phyloP scores from a whole-genome alignment of 495 filamentous ascomycete species.

The Aspergillus homomorphus region DNA sequence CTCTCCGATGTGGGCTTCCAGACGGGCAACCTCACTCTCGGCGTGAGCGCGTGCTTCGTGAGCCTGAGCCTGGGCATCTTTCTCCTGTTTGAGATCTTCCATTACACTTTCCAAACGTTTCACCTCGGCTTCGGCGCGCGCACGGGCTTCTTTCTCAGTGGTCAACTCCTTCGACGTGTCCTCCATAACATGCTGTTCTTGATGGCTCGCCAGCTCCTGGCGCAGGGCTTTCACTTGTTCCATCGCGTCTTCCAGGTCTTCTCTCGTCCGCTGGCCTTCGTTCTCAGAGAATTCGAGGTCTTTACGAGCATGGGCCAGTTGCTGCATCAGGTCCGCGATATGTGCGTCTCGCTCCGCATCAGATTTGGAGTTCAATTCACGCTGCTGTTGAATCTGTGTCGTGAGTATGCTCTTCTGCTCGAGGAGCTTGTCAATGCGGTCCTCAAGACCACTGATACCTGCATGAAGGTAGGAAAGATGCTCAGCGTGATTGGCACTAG shows the following conservation, averaged over 20 bases:
- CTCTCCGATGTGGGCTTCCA: slow-evolving; percentile 16
- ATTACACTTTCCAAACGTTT: slow-evolving; percentile 31
- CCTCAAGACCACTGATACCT: slow-evolving; percentile 74
- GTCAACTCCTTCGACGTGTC: slow-evolving; percentile 29
- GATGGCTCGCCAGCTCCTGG: slow-evolving; percentile 27
- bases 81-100: slow-evolving; percentile 29
- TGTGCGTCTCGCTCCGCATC: slow-evolving; percentile 56
- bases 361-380: slow-evolving; percentile 73
- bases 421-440: slow-evolving; percentile 52
- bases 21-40: slow-evolving; percentile 20
- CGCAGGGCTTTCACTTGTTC: slow-evolving; percentile 48
- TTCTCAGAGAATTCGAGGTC: slow-evolving; percentile 39
- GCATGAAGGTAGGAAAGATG: slow-evolving; percentile 55
- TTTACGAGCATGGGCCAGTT: slow-evolving; percentile 41
- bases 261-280: slow-evolving; percentile 36
- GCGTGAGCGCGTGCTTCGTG: slow-evolving; percentile 44
- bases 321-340: slow-evolving; percentile 49
- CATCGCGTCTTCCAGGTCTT: slow-evolving; percentile 43
- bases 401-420: slow-evolving; percentile 83
- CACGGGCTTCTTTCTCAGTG: slow-evolving; percentile 57
- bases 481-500: slow-evolving; percentile 43
- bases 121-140: slow-evolving; percentile 51
- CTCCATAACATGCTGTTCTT: slow-evolving; percentile 28
- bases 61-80: slow-evolving; percentile 35
- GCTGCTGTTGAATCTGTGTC: slow-evolving; percentile 88